phyloP scores from a whole-genome alignment of 208 protist genomes.

The Chromosphaera perkinsii region DNA sequence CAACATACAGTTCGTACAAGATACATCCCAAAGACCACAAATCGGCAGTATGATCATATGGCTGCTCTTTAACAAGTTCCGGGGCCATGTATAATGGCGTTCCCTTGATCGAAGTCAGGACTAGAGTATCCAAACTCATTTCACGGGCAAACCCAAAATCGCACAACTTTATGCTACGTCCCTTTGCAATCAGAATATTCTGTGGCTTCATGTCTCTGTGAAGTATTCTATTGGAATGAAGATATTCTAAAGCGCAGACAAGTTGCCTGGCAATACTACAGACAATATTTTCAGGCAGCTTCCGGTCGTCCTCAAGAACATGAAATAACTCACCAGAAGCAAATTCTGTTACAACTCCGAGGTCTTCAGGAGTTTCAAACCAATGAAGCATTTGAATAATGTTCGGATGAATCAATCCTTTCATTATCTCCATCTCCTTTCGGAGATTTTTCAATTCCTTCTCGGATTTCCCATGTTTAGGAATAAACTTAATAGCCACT shows the following conservation, averaged over 20 bases:
- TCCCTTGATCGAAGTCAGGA: conserved; percentile 86
- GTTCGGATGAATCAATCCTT: not conserved
- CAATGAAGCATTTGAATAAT: not conserved
- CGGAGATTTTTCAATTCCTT: not conserved
- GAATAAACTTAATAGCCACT: not conserved
- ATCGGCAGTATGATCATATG: conserved; percentile 87
- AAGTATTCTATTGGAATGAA: conserved; percentile 92
- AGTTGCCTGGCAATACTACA: conserved; percentile 88
- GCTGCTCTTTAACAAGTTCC: conserved; percentile 63
- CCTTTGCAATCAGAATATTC: conserved; percentile 86
- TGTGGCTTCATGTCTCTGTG: conserved; percentile 78
- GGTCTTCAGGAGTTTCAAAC: not conserved
- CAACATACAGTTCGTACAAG: conserved; percentile 91
- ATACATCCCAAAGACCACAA: conserved; percentile 96
- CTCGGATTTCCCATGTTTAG: not conserved
- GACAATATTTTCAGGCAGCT: conserved; percentile 77
- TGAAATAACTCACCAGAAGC: conserved; percentile 84
- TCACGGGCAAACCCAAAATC: conserved; percentile 95
- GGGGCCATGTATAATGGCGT: conserved; percentile 88
- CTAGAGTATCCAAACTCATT: conserved; percentile 85
- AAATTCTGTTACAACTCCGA: conserved; percentile 62
- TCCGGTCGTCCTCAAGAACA: conserved; percentile 85
- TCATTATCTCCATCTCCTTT: not conserved
- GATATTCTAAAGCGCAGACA: conserved; percentile 85
- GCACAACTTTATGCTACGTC: conserved; percentile 86